These are phyloP conservation scores for Ophiostoma piceae DNA, from an alignment of 2,329 filamentous ascomycete species.

Conservation along the genomic window DNA sequence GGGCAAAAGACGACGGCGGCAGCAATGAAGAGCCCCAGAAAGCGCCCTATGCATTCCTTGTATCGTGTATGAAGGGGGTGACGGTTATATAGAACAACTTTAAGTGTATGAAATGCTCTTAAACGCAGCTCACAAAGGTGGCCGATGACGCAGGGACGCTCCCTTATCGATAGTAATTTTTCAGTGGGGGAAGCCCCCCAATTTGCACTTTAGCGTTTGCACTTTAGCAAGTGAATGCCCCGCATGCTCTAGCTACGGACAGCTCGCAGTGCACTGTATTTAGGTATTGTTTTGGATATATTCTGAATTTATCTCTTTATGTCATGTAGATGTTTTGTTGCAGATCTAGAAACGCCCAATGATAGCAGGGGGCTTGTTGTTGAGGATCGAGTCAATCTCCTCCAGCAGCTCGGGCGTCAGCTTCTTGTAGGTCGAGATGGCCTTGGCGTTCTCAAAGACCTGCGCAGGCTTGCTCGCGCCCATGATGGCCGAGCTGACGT, in stretches of 20 bases:
- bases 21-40: constrained; percentile 17
- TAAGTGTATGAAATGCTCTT: background rate
- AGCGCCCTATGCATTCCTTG: constrained; percentile 17
- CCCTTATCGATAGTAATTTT: constrained; percentile 19
- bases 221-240: background rate
- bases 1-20: constrained; percentile 15
- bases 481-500: constrained; percentile 58
- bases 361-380: constrained; percentile 51
- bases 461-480: constrained; percentile 55
- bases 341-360: constrained; percentile 32
- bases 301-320: too few relatives aligned
- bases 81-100: background rate
- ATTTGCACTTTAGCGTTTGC: background rate
- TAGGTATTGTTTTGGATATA: too few relatives aligned
- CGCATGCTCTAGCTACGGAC: background rate
- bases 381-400: constrained; percentile 55
- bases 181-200: constrained; percentile 12
- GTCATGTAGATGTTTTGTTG: too few relatives aligned
- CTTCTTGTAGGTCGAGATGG: constrained; percentile 49
- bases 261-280: background rate
- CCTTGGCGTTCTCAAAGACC: constrained; percentile 55
- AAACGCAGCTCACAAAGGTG: background rate
- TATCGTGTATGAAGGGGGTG: background rate
- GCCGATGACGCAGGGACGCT: constrained; percentile 19
- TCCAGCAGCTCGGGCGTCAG: constrained; percentile 54